A percentile compares a stretch with the other conserved stretches of the same genome.
Conservation (phyloP, 768 basidiomycete species). For the Mycena albidolilacea region DNA sequence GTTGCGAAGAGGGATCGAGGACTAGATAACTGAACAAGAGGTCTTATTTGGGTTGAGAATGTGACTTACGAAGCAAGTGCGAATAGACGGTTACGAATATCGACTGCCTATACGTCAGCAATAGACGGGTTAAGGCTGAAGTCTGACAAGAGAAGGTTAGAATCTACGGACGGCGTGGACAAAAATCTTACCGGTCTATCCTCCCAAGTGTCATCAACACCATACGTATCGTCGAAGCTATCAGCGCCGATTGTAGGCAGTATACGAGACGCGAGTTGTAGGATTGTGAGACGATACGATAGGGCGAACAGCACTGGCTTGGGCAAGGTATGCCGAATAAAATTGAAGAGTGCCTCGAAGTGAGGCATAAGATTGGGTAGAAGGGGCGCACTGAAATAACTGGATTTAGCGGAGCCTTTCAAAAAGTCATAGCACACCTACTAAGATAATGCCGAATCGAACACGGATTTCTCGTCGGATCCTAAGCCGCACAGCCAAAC, state of each 20-base stretch:
- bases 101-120: constrained; percentile 87
- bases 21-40: constrained; percentile 59
- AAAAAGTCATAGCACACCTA: constrained; percentile 53
- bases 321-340: constrained; percentile 87
- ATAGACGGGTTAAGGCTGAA: constrained; percentile 78
- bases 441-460: constrained; percentile 85
- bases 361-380: constrained; percentile 87
- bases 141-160: constrained; percentile 61
- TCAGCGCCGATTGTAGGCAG: constrained; percentile 89
- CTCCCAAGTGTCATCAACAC: constrained; percentile 76
- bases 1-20: constrained; percentile 89
- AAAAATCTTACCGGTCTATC: constrained; percentile 74
- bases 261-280: constrained; percentile 87
- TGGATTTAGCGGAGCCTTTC: neutral
- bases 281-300: constrained; percentile 82
- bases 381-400: constrained; percentile 73
- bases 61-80: constrained; percentile 79
- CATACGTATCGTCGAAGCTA: constrained; percentile 80
- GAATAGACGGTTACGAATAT: constrained; percentile 92
- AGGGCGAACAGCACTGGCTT: constrained; percentile 88
- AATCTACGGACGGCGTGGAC: neutral
- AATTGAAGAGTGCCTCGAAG: constrained; percentile 83
- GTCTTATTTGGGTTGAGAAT: neutral
- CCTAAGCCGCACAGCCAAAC: constrained; percentile 84
- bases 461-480: constrained; percentile 80